Conservation (phyloP, 345 rosid genomes). For the Citrus mangshanensis region DNA sequence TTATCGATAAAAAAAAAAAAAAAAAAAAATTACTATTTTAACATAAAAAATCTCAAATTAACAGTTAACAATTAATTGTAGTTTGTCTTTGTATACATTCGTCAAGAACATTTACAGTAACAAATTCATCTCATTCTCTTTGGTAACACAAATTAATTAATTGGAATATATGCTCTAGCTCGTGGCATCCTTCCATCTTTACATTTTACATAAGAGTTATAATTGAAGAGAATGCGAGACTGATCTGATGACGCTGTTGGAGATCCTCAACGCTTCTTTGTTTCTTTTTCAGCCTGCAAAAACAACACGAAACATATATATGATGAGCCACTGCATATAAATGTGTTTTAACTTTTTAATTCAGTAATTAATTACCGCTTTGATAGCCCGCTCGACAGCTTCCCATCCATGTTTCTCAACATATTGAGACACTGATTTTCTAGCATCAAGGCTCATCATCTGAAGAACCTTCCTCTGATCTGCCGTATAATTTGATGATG, state of each 20-base stretch:
- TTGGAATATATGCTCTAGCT: too few species aligned
- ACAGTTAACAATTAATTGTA: not conserved
- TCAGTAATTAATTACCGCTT: conserved; percentile 45
- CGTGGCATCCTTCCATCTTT: not conserved
- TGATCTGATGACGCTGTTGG: too few species aligned
- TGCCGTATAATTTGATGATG: conserved; percentile 32
- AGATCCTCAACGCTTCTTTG: conserved; percentile 46
- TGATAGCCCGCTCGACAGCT: conserved; percentile 71
- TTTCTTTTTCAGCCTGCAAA: conserved; percentile 83
- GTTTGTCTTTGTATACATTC: not conserved
- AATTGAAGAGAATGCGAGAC: not conserved
- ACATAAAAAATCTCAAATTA: not conserved
- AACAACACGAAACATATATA: not conserved
- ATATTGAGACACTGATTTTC: conserved; percentile 66
- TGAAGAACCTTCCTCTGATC: conserved; percentile 72
- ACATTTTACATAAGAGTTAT: not conserved
- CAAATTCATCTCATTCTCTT: not conserved
- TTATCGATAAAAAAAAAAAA: not conserved
- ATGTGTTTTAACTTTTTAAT: too few species aligned
- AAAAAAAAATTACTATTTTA: not conserved
- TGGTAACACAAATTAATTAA: not conserved
- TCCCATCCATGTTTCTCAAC: conserved; percentile 73
- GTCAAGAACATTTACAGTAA: not conserved
- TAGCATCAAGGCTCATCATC: conserved; percentile 88
- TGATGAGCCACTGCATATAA: not conserved